Base-by-base conservation (phyloP, 208 protist genomes). In the Naegleria gruberi region DNA sequence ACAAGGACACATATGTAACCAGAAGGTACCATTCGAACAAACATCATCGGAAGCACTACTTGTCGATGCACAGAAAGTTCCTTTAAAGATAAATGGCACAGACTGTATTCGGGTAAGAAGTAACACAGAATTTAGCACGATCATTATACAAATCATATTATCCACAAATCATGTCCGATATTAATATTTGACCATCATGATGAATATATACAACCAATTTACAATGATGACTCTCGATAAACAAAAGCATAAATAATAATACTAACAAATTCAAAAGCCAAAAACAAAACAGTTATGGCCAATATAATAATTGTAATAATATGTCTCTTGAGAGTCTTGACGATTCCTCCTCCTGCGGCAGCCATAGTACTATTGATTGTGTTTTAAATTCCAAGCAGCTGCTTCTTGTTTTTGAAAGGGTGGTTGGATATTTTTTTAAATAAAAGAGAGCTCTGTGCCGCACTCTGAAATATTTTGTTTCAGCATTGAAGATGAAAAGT, bases 201-300 rank as follows among this genome's bases (percentile, higher is more conserved):
- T 55, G 46, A 55, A 55, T 55, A 55, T 55, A 19, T 55, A 15
- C 5, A 19, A 19, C 46, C 46, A 55, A 55, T 19, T 19, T 55
- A 55, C 6, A 73, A n/a, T n/a, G 23, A 74, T n/a, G 26, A n/a
- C 26, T n/a, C 5, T n/a, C 26, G 55, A 74, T n/a, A n/a, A 77
- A 77, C 17, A 77, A 77, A 1, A 30, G n/a, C 17, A 77, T 37
- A 74, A 17, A n/a, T n/a, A 74, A n/a, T 17, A 37, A 77, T 77
- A 77, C 65, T 77, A 77, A 77, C 65, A 77, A 77, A 77, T 77
- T 77, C 65, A 77, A 77, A 77, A 77, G 26, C 7, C 6, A 77
- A n/a, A 37, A 77, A 77, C 65, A 77, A 77, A 37, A 77, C 26
- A n/a, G 65, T 77, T 19, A 77, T 37, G 34, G 34, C 19, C 17